Evolutionary conservation across 768 basidiomycete species (phyloP).

Genomic region (Boletellus ananas): DNA sequence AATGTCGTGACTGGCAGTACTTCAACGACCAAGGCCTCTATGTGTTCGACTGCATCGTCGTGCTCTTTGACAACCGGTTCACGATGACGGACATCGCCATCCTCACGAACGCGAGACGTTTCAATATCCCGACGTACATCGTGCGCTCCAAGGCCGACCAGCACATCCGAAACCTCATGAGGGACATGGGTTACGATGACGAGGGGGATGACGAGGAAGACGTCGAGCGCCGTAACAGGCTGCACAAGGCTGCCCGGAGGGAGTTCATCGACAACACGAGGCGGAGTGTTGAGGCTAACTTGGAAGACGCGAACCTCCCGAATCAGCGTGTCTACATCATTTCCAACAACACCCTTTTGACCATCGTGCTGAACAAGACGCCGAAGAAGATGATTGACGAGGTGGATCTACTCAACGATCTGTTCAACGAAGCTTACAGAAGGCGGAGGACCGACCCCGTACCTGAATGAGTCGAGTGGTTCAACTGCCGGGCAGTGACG

Average conservation of each 20-base stretch:
- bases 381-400: conserved; percentile 24
- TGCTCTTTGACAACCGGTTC: conserved; percentile 33
- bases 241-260: conserved; percentile 14
- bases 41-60: conserved; percentile 34
- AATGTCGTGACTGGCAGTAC: conserved; percentile 33
- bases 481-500: too few species aligned
- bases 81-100: conserved; percentile 34
- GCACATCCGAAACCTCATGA: conserved; percentile 26
- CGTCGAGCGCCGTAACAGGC: neutral
- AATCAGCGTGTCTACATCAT: conserved; percentile 27
- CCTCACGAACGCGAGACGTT: conserved; percentile 28
- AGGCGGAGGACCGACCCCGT: conserved; percentile 2
- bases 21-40: conserved; percentile 36
- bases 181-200: conserved; percentile 20
- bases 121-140: conserved; percentile 33
- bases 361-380: conserved; percentile 9
- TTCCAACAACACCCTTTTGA: conserved; percentile 16
- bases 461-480: too few species aligned
- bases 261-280: conserved; percentile 23
- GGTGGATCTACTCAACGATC: conserved; percentile 19
- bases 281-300: conserved; percentile 13
- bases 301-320: conserved; percentile 18
- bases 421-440: conserved; percentile 8
- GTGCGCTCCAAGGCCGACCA: conserved; percentile 37
- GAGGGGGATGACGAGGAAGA: conserved; percentile 18